Base-by-base conservation (phyloP, 169 alveolate species). In the Sarcocystis neurona region DNA sequence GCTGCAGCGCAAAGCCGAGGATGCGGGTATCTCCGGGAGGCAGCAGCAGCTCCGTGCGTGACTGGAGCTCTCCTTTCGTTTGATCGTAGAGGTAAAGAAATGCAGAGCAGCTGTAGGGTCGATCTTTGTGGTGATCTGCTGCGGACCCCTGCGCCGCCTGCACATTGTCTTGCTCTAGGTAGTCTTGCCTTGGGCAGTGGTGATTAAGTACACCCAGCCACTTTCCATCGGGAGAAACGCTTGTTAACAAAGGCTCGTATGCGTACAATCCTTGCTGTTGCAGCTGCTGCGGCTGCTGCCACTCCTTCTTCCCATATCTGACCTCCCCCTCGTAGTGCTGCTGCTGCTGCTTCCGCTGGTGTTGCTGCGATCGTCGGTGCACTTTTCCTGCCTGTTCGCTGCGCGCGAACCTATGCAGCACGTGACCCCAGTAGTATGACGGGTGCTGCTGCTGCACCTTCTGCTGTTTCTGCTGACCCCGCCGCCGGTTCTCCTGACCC, bases 111-210 rank as follows among this genome's bases (percentile, higher is more conserved):
- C 27, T 72, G 82, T 72, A 72, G 58, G 82, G 82, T 23, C 66
- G 66, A 23, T 23, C 66, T 72, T 72, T 44, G 48, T 72, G 23
- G n/a, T n/a, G n/a, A n/a, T n/a, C n/a, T n/a, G n/a, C n/a, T n/a
- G n/a, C n/a, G n/a, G n/a, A n/a, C n/a, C n/a, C n/a, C n/a, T n/a
- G n/a, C n/a, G n/a, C n/a, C n/a, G n/a, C n/a, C 23, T 72, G 58
- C 58, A 72, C 34, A 32, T 72, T 72, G n/a, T 72, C 82, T 72
- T 72, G 58, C 20, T 72, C 82, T 2, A 72, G 56, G 8, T 56
- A 56, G 32, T 72, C 82, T 39, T 72, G 82, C 82, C 18, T 72
- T 39, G 82, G 82, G n/a, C 82, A 72, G n/a, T 72, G 82, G 32
- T 72, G 82, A 30, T 34, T 39, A 39, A 72, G 60, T 32, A 72